Percentiles rank a stretch among this genome's conserved stretches.
These are phyloP conservation scores for Anisodus acutangulus DNA, from an alignment of 257 asterid genomes.

Conservation along the genomic window DNA sequence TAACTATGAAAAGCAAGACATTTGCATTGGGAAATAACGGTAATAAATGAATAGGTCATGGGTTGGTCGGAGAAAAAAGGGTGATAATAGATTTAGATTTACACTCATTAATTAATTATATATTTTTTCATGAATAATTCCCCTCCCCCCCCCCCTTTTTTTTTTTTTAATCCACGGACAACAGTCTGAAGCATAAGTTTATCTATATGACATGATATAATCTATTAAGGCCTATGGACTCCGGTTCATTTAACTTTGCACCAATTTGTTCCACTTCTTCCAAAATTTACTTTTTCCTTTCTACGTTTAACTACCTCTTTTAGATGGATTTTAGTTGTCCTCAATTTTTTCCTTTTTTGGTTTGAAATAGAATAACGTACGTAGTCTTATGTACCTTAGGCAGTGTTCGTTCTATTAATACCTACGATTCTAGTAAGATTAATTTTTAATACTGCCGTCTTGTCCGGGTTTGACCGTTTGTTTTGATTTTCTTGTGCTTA, in stretches of 20 bases:
- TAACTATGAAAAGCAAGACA: background rate
- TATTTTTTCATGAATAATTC: background rate
- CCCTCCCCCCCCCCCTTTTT: too few relatives aligned
- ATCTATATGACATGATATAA: background rate
- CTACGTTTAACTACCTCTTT: background rate
- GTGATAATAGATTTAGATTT: slow-evolving; percentile 8
- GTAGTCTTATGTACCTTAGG: background rate
- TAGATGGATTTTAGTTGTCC: background rate
- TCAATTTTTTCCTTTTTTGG: background rate
- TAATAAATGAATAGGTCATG: slow-evolving; percentile 25
- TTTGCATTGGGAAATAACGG: slow-evolving; percentile 9
- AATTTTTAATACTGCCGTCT: too few relatives aligned
- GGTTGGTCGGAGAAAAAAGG: slow-evolving; percentile 20
- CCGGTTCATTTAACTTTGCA: background rate
- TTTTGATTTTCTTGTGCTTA: too few relatives aligned
- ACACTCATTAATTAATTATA: slow-evolving; percentile 8
- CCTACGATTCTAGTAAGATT: background rate
- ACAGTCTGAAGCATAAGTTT: slow-evolving; percentile 9
- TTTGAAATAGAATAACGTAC: background rate
- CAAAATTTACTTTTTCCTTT: background rate
- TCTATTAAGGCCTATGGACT: background rate
- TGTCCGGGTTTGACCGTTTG: too few relatives aligned
- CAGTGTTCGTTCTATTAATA: too few relatives aligned
- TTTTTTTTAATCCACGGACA: background rate
- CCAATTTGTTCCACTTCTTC: background rate